Percentiles rank a stretch among this genome's conserved stretches.
Conservation (phyloP, 306 rosid species). For the Rosa chinensis region DNA sequence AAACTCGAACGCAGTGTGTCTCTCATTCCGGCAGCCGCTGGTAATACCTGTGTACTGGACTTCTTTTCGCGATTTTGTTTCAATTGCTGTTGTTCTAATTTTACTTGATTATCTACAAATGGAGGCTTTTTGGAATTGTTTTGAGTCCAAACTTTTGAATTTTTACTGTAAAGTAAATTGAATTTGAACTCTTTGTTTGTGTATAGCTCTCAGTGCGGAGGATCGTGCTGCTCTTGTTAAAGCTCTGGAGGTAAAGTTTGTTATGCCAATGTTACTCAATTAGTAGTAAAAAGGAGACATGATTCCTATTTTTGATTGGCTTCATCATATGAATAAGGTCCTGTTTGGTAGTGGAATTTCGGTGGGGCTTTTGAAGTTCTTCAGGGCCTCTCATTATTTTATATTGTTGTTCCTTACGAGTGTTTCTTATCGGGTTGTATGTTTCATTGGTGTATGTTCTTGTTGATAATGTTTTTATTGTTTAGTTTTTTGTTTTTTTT, state of each 20-base stretch:
- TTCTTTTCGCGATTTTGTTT: no score
- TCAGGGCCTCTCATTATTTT: background rate
- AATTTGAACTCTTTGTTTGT: background rate
- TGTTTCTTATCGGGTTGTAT: background rate
- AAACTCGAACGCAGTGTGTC: constrained; percentile 47
- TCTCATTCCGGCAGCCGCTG: constrained; percentile 5
- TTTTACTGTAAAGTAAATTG: background rate
- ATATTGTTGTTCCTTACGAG: no score
- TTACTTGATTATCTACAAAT: background rate
- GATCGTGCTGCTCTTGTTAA: constrained; percentile 72
- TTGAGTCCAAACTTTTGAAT: background rate
- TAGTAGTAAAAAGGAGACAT: background rate
- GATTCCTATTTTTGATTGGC: background rate
- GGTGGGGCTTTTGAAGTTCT: background rate
- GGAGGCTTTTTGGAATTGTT: background rate
- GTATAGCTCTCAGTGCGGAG: constrained; percentile 58
- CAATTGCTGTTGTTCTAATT: background rate
- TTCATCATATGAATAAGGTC: background rate
- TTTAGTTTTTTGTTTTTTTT: background rate
- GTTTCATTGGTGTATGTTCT: background rate
- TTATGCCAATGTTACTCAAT: background rate
- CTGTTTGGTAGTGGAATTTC: background rate
- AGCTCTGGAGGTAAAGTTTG: constrained; percentile 58
- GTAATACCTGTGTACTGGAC: background rate
- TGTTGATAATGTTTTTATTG: background rate